Evolutionary conservation across 2,329 filamentous ascomycete genomes (phyloP).

Genomic region (Exophiala sideris): DNA sequence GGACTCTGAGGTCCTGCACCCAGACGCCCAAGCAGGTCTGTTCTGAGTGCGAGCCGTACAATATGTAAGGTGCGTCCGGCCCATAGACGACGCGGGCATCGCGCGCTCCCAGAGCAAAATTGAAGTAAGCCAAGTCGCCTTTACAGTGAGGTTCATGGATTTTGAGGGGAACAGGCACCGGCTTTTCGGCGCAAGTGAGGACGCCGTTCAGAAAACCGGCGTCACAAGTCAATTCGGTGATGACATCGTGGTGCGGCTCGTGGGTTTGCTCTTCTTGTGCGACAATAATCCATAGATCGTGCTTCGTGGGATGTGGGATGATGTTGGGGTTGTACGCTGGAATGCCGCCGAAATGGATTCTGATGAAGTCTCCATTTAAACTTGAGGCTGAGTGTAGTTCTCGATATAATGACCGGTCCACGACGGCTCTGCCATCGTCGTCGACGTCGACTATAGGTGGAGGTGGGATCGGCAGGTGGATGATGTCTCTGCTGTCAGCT

Average conservation of each 20-base stretch:
- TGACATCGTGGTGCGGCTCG: neutral
- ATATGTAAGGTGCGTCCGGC: slow-evolving; percentile 47
- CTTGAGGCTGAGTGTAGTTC: neutral
- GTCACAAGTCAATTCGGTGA: slow-evolving; percentile 47
- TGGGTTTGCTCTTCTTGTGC: slow-evolving; percentile 31
- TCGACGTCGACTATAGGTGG: neutral
- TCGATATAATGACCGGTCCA: neutral
- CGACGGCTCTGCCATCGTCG: neutral
- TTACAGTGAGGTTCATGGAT: slow-evolving; percentile 38
- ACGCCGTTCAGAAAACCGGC: slow-evolving; percentile 31
- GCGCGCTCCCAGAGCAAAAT: slow-evolving; percentile 48
- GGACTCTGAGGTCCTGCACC: slow-evolving; percentile 52
- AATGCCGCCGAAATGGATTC: too few species aligned
- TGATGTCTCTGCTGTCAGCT: neutral
- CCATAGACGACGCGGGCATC: slow-evolving; percentile 58
- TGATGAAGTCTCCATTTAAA: neutral
- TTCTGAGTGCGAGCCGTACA: slow-evolving; percentile 56
- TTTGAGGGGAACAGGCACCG: slow-evolving; percentile 35
- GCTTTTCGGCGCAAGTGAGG: neutral
- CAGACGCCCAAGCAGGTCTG: slow-evolving; percentile 58
- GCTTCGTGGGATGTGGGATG: slow-evolving; percentile 51
- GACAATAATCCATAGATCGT: slow-evolving; percentile 50
- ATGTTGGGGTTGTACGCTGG: slow-evolving; percentile 51
- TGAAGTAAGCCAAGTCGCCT: slow-evolving; percentile 37
- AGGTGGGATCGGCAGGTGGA: neutral